Evolutionary conservation across 2,329 filamentous ascomycete species (phyloP).

Genomic region (Elsinoe batatas): DNA sequence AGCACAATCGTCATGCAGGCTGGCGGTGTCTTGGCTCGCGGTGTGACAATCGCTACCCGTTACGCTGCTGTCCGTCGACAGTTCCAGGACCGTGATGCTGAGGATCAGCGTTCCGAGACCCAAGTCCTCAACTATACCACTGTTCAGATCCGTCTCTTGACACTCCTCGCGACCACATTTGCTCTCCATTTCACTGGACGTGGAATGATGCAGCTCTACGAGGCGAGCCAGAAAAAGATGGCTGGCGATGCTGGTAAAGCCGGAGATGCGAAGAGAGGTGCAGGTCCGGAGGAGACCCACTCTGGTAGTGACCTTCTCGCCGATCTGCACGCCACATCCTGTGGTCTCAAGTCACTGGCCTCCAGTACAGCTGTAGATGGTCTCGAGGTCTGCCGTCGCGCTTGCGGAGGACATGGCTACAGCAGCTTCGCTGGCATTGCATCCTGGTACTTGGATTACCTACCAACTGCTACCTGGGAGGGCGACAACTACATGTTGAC

Average conservation of each 20-base stretch:
- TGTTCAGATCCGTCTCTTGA: slow-evolving; percentile 64
- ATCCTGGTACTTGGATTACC: slow-evolving; percentile 63
- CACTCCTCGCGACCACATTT: slow-evolving; percentile 62
- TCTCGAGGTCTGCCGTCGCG: slow-evolving; percentile 62
- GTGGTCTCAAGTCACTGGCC: slow-evolving; percentile 63
- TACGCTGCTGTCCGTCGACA: slow-evolving; percentile 67
- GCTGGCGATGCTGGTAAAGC: slow-evolving; percentile 34
- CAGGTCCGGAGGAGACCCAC: slow-evolving; percentile 58
- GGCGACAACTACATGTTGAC: slow-evolving; percentile 78
- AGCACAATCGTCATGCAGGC: slow-evolving; percentile 65
- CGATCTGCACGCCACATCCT: slow-evolving; percentile 67
- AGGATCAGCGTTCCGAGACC: slow-evolving; percentile 53
- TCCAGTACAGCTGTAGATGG: slow-evolving; percentile 65
- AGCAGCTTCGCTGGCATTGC: slow-evolving; percentile 67
- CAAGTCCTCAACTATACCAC: slow-evolving; percentile 73
- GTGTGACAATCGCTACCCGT: slow-evolving; percentile 67
- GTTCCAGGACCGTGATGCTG: slow-evolving; percentile 64
- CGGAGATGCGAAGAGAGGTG: slow-evolving; percentile 40
- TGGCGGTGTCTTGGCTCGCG: slow-evolving; percentile 60
- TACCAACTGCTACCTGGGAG: slow-evolving; percentile 63
- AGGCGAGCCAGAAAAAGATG: slow-evolving; percentile 63
- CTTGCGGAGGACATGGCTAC: slow-evolving; percentile 70
- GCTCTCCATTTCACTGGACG: slow-evolving; percentile 72
- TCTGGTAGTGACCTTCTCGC: slow-evolving; percentile 59
- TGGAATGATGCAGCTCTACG: slow-evolving; percentile 64